These are phyloP conservation scores for Lichtheimia ornata DNA, from an alignment of 371 early-diverging fungal species.

Conservation along the genomic window DNA sequence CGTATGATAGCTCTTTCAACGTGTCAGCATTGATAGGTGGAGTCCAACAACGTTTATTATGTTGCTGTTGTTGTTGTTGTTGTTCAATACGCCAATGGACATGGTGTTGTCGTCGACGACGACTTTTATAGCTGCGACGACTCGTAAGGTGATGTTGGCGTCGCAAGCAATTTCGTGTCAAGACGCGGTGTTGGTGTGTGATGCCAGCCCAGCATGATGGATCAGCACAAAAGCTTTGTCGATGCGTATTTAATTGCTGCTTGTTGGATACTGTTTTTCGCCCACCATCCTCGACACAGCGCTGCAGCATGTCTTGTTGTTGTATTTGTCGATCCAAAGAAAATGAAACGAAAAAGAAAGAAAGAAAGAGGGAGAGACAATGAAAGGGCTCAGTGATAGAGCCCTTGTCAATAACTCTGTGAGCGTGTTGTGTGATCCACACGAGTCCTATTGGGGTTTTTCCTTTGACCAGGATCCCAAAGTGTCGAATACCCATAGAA, in stretches of 20 bases:
- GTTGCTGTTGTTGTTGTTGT: neutral
- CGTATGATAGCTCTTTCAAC: conserved; percentile 41
- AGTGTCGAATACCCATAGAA: no score
- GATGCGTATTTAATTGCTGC: neutral
- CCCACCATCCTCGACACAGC: neutral
- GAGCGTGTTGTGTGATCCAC: no score
- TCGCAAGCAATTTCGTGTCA: conserved; percentile 8
- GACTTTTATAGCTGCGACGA: conserved; percentile 3
- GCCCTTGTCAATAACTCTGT: no score
- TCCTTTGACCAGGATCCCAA: no score
- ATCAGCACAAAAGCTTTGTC: conserved; percentile 1
- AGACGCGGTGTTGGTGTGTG: conserved; percentile 9
- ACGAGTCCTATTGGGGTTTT: no score
- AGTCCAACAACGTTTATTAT: conserved; percentile 17
- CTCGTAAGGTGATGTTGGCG: neutral
- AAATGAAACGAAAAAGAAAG: neutral
- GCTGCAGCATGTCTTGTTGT: neutral
- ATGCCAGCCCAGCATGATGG: conserved; percentile 3
- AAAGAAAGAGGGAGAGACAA: no score
- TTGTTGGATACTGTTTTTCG: neutral
- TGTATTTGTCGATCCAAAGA: neutral
- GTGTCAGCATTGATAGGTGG: conserved; percentile 38
- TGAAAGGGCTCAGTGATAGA: no score
- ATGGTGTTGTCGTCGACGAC: conserved; percentile 10
- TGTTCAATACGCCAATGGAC: conserved; percentile 4